Percentiles rank a stretch among this genome's conserved stretches.
These are phyloP conservation scores for Daldinia sp. DNA, from an alignment of 2,329 filamentous ascomycete species.

Conservation along the genomic window DNA sequence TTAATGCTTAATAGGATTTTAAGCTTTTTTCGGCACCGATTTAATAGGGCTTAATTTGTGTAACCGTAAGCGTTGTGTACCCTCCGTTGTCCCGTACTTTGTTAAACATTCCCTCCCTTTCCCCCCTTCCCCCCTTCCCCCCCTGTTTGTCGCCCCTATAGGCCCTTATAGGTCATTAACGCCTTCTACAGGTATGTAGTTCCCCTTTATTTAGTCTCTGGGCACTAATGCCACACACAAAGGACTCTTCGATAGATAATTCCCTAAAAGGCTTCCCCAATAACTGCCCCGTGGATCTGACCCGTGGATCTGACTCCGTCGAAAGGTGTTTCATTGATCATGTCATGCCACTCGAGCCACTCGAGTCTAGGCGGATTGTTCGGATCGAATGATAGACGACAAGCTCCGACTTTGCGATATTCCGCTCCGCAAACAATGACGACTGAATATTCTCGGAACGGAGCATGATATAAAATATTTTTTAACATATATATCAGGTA, in stretches of 20 bases:
- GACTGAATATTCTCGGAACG: neutral
- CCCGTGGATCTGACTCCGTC: neutral
- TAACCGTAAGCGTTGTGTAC: conserved; percentile 28
- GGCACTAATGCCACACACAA: conserved; percentile 7
- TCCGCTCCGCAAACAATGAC: conserved; percentile 19
- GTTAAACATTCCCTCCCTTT: neutral
- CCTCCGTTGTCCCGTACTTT: neutral
- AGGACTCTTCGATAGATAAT: conserved; percentile 19
- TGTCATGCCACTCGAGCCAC: conserved; percentile 1
- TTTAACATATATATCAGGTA: conserved; percentile 23
- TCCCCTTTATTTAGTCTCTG: neutral
- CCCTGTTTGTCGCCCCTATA: neutral
- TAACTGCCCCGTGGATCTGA: conserved; percentile 3
- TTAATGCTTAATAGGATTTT: neutral
- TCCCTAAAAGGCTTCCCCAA: conserved; percentile 23
- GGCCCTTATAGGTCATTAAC: neutral
- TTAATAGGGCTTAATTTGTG: conserved; percentile 11
- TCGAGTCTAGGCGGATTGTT: conserved; percentile 1
- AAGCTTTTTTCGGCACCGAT: conserved; percentile 21
- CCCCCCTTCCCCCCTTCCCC: neutral
- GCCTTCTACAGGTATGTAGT: neutral
- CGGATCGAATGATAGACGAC: conserved; percentile 28
- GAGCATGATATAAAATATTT: neutral
- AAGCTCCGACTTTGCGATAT: conserved; percentile 15
- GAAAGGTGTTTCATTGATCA: conserved; percentile 28